phyloP scores from a whole-genome alignment of 2,329 filamentous ascomycete genomes.

The Stylonectria norvegica region DNA sequence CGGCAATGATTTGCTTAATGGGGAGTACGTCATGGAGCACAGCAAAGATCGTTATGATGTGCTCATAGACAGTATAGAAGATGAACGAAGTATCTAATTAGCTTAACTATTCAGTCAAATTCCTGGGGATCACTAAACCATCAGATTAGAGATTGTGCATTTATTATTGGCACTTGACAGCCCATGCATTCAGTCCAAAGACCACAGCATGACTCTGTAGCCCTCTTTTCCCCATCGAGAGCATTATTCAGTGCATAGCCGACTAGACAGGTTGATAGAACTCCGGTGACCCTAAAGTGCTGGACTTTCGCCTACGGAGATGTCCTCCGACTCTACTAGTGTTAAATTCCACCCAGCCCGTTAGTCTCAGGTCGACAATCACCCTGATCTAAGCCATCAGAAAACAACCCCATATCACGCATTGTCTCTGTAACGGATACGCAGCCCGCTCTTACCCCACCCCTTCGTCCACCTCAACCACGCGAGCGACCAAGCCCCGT shows the following conservation, averaged over 20 bases:
- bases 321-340: no score
- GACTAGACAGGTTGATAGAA: no score
- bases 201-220: no score
- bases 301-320: no score
- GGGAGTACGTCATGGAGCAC: slow-evolving; percentile 62
- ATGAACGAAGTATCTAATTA: slow-evolving; percentile 5
- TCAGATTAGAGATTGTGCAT: no score
- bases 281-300: no score
- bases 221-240: no score
- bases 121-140: no score
- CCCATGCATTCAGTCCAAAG: no score
- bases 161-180: no score
- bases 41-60: slow-evolving; percentile 27
- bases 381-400: not conserved
- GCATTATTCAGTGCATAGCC: no score
- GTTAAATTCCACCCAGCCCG: not conserved
- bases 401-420: no score
- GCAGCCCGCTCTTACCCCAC: slow-evolving; percentile 1
- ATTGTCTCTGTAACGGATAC: not conserved
- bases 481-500: slow-evolving; percentile 1
- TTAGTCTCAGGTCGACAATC: slow-evolving; percentile 5
- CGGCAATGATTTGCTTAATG: slow-evolving; percentile 83
- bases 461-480: not conserved
- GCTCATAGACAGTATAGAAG: slow-evolving; percentile 26
- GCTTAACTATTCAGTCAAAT: not conserved